Evolutionary conservation across 352 stramenopile genomes (phyloP).

Genomic region (Pythium apleroticum): DNA sequence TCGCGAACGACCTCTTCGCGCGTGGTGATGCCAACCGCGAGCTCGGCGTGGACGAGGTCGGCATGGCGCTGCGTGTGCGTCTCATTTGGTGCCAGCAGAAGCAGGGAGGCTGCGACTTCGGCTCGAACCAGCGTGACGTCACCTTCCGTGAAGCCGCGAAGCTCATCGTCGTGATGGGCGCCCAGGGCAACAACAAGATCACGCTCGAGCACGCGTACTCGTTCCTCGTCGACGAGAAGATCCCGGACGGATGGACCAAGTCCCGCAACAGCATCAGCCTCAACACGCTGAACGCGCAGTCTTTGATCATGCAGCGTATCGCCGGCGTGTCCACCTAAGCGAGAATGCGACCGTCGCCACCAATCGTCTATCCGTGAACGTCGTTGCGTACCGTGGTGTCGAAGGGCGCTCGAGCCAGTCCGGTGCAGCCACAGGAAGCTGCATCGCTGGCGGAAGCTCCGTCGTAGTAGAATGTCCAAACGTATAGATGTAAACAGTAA

Average conservation of each 20-base stretch:
- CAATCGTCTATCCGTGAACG: conserved; percentile 3
- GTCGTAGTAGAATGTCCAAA: not conserved
- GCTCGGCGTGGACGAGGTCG: conserved; percentile 18
- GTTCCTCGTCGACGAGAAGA: conserved; percentile 21
- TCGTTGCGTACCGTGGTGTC: conserved; percentile 7
- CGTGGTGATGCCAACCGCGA: conserved; percentile 16
- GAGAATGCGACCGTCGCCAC: not conserved
- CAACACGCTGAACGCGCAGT: conserved; percentile 15
- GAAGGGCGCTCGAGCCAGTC: not conserved
- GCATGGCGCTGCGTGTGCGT: not conserved
- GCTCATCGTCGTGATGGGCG: conserved; percentile 14
- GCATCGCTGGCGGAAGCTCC: not conserved
- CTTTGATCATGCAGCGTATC: conserved; percentile 14
- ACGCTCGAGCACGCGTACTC: conserved; percentile 14
- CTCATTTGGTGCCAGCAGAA: conserved; percentile 13
- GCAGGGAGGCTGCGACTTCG: conserved; percentile 16
- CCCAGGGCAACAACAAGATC: conserved; percentile 20
- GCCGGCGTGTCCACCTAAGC: conserved; percentile 16
- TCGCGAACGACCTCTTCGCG: conserved; percentile 35
- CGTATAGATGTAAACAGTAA: not conserved
- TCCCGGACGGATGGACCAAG: conserved; percentile 20
- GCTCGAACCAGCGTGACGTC: conserved; percentile 10
- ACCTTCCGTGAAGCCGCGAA: conserved; percentile 18
- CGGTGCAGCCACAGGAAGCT: not conserved
- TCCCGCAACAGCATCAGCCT: conserved; percentile 3